Conservation (phyloP, 257 asterid species). For the Dorcoceras hygrometricum region DNA sequence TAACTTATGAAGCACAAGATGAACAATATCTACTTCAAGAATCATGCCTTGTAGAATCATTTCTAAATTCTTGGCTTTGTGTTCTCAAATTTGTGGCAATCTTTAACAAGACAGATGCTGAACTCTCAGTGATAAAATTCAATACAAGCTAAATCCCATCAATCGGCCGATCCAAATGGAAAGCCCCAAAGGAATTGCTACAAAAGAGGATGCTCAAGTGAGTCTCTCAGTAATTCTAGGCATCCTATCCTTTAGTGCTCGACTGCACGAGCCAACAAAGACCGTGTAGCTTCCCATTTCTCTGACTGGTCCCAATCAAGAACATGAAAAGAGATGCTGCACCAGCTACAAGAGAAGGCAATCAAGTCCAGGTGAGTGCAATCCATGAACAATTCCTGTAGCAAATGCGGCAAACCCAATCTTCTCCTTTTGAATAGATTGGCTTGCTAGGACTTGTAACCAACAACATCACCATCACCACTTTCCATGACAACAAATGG, state of each 20-base stretch:
- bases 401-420: conserved; percentile 54
- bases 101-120: too few species aligned
- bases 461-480: conserved; percentile 37
- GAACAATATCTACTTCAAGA: too few species aligned
- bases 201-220: conserved; percentile 53
- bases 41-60: too few species aligned
- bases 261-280: conserved; percentile 47
- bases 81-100: too few species aligned
- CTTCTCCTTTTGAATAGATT: conserved; percentile 35
- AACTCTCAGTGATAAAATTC: background rate
- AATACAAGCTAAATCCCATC: conserved; percentile 48
- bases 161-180: conserved; percentile 39
- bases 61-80: too few species aligned
- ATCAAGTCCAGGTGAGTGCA: conserved; percentile 55
- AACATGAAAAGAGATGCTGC: conserved; percentile 47
- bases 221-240: conserved; percentile 57
- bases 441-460: conserved; percentile 35
- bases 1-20: too few species aligned
- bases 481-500: conserved; percentile 44
- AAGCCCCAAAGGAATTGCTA: conserved; percentile 48
- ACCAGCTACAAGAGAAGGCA: conserved; percentile 55
- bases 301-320: conserved; percentile 53
- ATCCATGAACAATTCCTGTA: conserved; percentile 54
- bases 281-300: conserved; percentile 59
- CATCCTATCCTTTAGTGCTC: conserved; percentile 46